Percentiles rank a stretch among this genome's conserved stretches.
Evolutionary conservation across 441 rosid genomes (phyloP).

Genomic region (Metrosideros polymorpha): DNA sequence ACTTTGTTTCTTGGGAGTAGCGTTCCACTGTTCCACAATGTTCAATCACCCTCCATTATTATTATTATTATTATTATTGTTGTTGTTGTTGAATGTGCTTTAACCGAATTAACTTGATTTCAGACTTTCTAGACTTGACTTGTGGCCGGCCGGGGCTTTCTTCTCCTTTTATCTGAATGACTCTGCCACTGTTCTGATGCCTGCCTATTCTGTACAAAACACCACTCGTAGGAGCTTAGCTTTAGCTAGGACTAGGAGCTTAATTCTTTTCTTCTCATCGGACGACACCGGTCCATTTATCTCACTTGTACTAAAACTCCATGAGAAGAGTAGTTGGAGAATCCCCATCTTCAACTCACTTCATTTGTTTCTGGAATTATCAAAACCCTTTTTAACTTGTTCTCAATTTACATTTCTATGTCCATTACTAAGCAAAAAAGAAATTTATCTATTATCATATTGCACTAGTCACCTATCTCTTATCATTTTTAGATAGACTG

Average conservation of each 20-base stretch:
- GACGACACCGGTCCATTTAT: not conserved
- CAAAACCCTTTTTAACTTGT: not conserved
- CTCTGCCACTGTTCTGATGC: not conserved
- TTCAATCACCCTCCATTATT: slow-evolving; percentile 14
- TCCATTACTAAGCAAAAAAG: not conserved
- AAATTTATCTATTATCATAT: not conserved
- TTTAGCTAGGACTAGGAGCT: too few species aligned
- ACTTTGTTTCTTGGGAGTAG: slow-evolving; percentile 2
- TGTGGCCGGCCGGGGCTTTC: not conserved
- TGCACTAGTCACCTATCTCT: not conserved
- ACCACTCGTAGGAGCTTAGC: not conserved
- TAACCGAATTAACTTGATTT: not conserved
- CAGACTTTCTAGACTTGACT: not conserved
- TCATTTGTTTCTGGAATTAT: not conserved
- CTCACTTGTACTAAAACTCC: not conserved
- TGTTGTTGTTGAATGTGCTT: not conserved
- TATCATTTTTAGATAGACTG: not conserved
- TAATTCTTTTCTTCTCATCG: not conserved
- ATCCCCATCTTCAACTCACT: not conserved
- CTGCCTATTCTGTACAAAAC: not conserved
- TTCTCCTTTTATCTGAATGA: not conserved
- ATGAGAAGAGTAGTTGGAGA: not conserved
- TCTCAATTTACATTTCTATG: not conserved
- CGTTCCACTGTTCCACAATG: not conserved
- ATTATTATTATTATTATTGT: too few species aligned